Conservation (phyloP, 2,329 filamentous ascomycete species). For the Diaporthe velutina region DNA sequence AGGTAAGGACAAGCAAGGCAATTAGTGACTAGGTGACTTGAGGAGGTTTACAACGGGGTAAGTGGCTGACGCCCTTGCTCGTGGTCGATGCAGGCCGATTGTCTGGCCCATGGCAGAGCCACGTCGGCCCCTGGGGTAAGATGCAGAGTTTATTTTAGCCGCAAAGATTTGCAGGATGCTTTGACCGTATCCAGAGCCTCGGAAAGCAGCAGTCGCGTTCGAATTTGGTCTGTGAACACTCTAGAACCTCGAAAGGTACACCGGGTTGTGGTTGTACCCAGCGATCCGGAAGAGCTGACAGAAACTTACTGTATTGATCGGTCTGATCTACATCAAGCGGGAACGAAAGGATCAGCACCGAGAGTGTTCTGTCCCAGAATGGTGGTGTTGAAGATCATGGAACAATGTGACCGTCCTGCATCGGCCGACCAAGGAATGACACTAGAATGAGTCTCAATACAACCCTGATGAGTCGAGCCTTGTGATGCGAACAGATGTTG, state of each 20-base stretch:
- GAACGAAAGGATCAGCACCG: not conserved
- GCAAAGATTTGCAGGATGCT: constrained; percentile 20
- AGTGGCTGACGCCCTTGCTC: constrained; percentile 14
- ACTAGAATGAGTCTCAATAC: constrained; percentile 1
- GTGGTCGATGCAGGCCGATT: constrained; percentile 16
- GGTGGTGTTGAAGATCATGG: constrained; percentile 29
- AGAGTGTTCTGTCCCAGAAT: not conserved
- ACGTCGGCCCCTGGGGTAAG: not conserved
- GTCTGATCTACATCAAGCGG: constrained; percentile 3
- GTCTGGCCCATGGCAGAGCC: constrained; percentile 14
- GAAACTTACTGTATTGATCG: not conserved
- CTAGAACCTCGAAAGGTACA: not conserved
- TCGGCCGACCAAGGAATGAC: not conserved
- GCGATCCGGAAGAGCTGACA: not conserved
- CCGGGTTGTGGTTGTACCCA: not conserved
- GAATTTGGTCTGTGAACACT: not conserved
- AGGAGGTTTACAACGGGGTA: not conserved
- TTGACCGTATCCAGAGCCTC: constrained; percentile 8
- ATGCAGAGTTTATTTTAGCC: constrained; percentile 28
- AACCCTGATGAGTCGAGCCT: constrained; percentile 20
- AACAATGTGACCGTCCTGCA: constrained; percentile 26
- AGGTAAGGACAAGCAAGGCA: constrained; percentile 5
- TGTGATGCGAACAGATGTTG: constrained; percentile 12
- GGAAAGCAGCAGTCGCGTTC: not conserved
- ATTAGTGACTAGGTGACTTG: constrained; percentile 18